phyloP scores from a whole-genome alignment of 2,329 filamentous ascomycete species.

The Beauveria scarabaeidicola region DNA sequence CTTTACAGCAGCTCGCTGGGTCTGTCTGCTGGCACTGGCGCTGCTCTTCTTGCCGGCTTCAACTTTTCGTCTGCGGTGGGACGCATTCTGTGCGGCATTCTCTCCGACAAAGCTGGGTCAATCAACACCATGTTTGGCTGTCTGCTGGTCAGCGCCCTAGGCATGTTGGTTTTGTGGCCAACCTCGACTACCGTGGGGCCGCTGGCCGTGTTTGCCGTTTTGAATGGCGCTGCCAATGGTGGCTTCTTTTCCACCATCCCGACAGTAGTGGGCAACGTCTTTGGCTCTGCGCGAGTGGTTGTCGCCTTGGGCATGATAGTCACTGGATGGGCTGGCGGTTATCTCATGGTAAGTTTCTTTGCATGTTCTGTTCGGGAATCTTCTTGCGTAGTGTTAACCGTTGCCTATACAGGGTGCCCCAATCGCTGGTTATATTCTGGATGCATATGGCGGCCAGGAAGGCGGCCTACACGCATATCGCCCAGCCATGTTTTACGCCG shows the following conservation, averaged over 20 bases:
- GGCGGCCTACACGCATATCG: constrained; percentile 44
- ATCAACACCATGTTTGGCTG: constrained; percentile 44
- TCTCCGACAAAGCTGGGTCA: constrained; percentile 42
- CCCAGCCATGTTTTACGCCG: constrained; percentile 55
- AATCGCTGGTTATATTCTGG: constrained; percentile 51
- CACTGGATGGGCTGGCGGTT: constrained; percentile 52
- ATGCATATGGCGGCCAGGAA: constrained; percentile 43
- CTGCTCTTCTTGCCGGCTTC: constrained; percentile 49
- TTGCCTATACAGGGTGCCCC: constrained; percentile 36
- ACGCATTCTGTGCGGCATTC: constrained; percentile 40
- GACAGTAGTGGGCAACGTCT: constrained; percentile 50
- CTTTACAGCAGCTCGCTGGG: constrained; percentile 44
- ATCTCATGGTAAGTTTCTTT: constrained; percentile 42
- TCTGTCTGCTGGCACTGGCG: constrained; percentile 39
- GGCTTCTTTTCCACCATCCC: constrained; percentile 54
- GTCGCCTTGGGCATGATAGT: constrained; percentile 55
- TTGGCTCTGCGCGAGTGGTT: constrained; percentile 44
- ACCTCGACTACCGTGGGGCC: constrained; percentile 42
- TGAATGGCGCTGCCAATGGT: constrained; percentile 51
- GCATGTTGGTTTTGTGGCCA: constrained; percentile 51
- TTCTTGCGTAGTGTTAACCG: constrained; percentile 3
- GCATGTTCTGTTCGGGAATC: background rate
- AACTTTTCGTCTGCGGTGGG: constrained; percentile 50
- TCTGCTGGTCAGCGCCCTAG: constrained; percentile 41
- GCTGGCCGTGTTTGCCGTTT: constrained; percentile 43